phyloP scores from a whole-genome alignment of 1,139 yeast genomes.

The Lodderomyces beijingensis region DNA sequence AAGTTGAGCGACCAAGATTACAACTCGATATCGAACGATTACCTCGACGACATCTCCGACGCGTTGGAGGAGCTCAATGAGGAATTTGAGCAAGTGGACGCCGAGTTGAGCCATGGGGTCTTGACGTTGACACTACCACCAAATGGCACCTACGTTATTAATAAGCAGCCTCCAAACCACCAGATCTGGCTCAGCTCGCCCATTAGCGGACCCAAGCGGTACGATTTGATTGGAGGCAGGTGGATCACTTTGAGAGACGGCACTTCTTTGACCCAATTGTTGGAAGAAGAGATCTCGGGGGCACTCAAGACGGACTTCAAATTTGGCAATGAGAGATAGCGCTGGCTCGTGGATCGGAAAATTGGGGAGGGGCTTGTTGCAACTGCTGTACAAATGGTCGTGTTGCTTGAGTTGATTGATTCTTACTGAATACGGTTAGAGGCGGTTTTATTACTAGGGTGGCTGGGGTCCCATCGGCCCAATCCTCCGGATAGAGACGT shows the following conservation, averaged over 20 bases:
- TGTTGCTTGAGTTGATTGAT: too few relatives aligned
- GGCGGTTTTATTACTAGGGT: not conserved
- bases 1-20: constrained; percentile 46
- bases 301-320: constrained; percentile 30
- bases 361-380: not conserved
- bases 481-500: too few relatives aligned
- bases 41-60: constrained; percentile 61
- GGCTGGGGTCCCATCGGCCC: too few relatives aligned
- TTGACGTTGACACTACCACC: constrained; percentile 64
- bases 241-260: constrained; percentile 65
- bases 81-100: constrained; percentile 56
- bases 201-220: constrained; percentile 79
- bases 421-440: too few relatives aligned
- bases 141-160: constrained; percentile 78
- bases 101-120: constrained; percentile 84
- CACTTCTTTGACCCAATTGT: constrained; percentile 40
- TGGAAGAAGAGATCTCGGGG: constrained; percentile 43
- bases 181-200: constrained; percentile 95
- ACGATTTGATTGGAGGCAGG: constrained; percentile 51
- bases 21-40: constrained; percentile 54
- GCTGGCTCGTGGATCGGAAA: not conserved
- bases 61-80: constrained; percentile 63
- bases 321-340: constrained; percentile 15
- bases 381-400: too few relatives aligned
- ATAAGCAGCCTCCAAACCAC: constrained; percentile 90